A percentile compares a stretch with the other conserved stretches of the same genome.
phyloP scores from a whole-genome alignment of 1,284 basidiomycete genomes.

The Porogramme epimiltina region DNA sequence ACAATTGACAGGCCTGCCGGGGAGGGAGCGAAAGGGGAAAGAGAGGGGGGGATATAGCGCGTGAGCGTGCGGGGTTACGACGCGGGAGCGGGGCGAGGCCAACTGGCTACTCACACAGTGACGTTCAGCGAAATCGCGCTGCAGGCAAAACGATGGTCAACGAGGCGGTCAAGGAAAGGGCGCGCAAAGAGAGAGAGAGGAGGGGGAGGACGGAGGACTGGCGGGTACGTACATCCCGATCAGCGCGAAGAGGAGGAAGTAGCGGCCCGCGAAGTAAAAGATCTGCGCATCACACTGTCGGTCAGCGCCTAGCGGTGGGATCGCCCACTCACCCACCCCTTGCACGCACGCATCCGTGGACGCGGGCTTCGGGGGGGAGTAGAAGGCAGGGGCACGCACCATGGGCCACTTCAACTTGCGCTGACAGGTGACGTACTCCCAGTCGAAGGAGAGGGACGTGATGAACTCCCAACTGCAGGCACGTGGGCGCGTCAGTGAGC shows the following conservation, averaged over 20 bases:
- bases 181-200: not conserved
- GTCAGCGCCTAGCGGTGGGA: too few relatives aligned
- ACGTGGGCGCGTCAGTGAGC: too few relatives aligned
- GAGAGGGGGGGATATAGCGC: too few relatives aligned
- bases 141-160: constrained; percentile 3
- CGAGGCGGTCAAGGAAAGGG: too few relatives aligned
- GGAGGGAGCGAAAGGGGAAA: too few relatives aligned
- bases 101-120: constrained; percentile 40
- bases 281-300: constrained; percentile 40
- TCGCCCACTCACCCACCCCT: too few relatives aligned
- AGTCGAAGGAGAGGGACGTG: constrained; percentile 69
- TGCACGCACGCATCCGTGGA: too few relatives aligned
- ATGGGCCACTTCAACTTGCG: constrained; percentile 53
- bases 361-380: too few relatives aligned
- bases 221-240: constrained; percentile 57
- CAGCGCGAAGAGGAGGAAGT: constrained; percentile 66
- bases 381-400: constrained; percentile 26
- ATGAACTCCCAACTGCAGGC: constrained; percentile 45
- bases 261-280: constrained; percentile 77
- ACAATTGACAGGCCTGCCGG: constrained; percentile 57
- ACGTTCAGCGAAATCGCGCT: constrained; percentile 63
- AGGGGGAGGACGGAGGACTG: too few relatives aligned
- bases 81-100: too few relatives aligned
- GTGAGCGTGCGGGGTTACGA: too few relatives aligned
- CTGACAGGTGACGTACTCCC: constrained; percentile 60